Base-by-base conservation (phyloP, 2,329 filamentous ascomycete genomes). In the Hypoxylon sp. region DNA sequence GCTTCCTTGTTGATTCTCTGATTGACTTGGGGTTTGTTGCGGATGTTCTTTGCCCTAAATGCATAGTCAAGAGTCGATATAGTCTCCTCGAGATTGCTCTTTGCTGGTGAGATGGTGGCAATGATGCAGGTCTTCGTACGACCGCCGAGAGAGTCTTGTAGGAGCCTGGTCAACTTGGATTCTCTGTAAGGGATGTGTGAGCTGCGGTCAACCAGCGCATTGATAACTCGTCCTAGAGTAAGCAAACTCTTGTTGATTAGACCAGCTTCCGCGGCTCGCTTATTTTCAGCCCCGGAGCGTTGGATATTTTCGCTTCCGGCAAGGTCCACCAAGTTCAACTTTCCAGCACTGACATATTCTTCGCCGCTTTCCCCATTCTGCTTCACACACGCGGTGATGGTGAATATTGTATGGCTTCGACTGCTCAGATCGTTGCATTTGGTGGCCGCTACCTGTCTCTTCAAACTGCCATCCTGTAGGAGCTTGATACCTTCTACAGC, bases 401-500 rank as follows among this genome's bases (percentile, higher is more conserved):
- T 98, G 76, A 99, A 99, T 20, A 99, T 91, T 0, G 96, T 99
- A 76, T 99, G 96, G 81, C 94, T 97, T 78, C 96, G 89, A 73
- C 94, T 97, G 79, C 94, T 97, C 58, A 98, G 87, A 73, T 99
- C 96, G 77, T 99, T 99, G 86, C 96, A 99, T 79, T 98, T 98
- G n/a, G 96, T 99, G 3, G 96, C 93, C 4, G 96, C 96, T n/a
- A 99, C 96, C 79, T 99, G 96, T 51, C 96, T 91, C 79, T 94
- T 97, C 80, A 96, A 85, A 78, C 93, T 97, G 67, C 96, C 96
- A 68, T 91, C 86, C 72, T 96, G 93, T 46, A 99, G 86, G 67
- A 97, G 85, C 79, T 92, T 91, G 78, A 99, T 94, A 65, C 96
- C 96, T 52, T 93, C 91, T 11, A 87, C 85, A 0, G 96, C 94